Conservation (phyloP, 352 stramenopile species). For the Pythium rhizo-oryzae region DNA sequence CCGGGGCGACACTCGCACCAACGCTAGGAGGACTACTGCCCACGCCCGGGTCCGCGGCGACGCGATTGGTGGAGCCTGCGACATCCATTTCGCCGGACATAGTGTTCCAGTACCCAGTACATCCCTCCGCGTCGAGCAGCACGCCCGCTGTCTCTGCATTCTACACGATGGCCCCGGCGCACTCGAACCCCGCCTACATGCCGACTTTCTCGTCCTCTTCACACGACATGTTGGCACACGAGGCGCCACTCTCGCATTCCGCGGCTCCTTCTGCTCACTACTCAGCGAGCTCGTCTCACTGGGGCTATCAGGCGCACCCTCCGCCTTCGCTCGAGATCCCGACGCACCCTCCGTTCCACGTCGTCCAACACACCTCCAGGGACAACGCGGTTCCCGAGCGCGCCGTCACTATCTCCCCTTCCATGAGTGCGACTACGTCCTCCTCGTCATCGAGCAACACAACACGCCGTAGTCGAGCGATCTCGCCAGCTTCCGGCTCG, state of each 20-base stretch:
- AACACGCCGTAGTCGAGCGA: not conserved
- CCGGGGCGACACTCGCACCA: not conserved
- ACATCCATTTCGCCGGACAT: too few species aligned
- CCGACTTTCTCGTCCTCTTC: not conserved
- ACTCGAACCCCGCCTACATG: too few species aligned
- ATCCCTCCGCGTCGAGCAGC: too few species aligned
- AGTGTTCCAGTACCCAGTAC: not conserved
- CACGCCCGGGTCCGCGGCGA: not conserved
- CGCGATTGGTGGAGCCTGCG: not conserved
- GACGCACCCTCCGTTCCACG: not conserved
- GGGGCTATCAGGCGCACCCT: constrained; percentile 19
- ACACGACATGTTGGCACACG: not conserved
- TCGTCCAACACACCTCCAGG: not conserved
- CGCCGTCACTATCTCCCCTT: constrained; percentile 15
- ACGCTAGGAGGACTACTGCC: not conserved
- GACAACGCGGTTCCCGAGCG: not conserved
- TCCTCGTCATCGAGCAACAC: constrained; percentile 23
- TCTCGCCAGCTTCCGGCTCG: not conserved
- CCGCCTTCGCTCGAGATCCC: constrained; percentile 15
- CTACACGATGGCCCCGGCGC: too few species aligned
- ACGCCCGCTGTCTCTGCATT: too few species aligned
- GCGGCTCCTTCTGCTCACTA: not conserved
- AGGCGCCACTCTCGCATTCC: not conserved
- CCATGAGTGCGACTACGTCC: constrained; percentile 21
- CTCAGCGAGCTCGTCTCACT: not conserved